Conservation (phyloP, 306 rosid species). For the Glycine tomentella region DNA sequence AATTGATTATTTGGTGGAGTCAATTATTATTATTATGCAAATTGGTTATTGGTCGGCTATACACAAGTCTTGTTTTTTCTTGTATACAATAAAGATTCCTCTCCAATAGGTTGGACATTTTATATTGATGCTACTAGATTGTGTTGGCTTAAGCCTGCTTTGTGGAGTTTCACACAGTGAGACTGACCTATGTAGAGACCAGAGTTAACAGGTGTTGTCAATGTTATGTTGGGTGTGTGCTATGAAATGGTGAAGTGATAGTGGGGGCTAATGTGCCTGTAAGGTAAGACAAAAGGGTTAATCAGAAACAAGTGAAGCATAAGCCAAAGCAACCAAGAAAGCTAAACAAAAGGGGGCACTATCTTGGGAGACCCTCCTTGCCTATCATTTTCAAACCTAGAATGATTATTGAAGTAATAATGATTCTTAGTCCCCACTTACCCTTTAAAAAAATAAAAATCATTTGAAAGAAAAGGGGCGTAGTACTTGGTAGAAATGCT, state of each 20-base stretch:
- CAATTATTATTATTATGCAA: constrained; percentile 36
- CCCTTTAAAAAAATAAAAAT: constrained; percentile 19
- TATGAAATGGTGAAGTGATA: constrained; percentile 35
- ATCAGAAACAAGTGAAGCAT: constrained; percentile 17
- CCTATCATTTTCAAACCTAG: constrained; percentile 62
- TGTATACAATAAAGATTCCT: constrained; percentile 28
- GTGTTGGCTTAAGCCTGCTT: constrained; percentile 41
- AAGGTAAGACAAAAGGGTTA: constrained; percentile 45
- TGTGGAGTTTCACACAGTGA: constrained; percentile 34
- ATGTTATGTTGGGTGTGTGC: constrained; percentile 44
- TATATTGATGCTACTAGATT: constrained; percentile 35
- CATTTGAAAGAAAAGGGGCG: constrained; percentile 41
- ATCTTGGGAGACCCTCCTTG: constrained; percentile 36
- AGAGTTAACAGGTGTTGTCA: constrained; percentile 46
- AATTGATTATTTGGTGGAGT: constrained; percentile 3
- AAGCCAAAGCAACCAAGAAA: constrained; percentile 39
- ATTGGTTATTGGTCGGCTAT: constrained; percentile 27
- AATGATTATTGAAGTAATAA: constrained; percentile 76
- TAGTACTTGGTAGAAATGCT: constrained; percentile 48
- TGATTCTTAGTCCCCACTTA: constrained; percentile 63
- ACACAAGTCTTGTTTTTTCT: constrained; percentile 4
- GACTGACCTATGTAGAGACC: constrained; percentile 2
- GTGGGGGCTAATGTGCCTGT: constrained; percentile 36
- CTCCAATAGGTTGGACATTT: constrained; percentile 24
- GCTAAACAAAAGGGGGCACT: constrained; percentile 45